These are phyloP conservation scores for Moricandia moricandioides DNA, from an alignment of 345 rosid genomes.

Conservation along the genomic window DNA sequence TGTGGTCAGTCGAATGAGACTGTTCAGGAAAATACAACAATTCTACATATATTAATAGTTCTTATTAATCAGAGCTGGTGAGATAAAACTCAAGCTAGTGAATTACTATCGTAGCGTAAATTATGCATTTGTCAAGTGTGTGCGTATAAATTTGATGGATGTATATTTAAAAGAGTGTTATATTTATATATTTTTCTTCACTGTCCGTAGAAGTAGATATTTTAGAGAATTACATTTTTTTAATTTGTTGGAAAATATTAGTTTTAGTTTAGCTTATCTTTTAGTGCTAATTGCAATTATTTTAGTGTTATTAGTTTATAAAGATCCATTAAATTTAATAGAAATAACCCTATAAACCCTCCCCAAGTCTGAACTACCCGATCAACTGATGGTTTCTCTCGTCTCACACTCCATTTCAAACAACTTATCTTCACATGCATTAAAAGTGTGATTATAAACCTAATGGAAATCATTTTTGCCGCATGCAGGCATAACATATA, in stretches of 20 bases:
- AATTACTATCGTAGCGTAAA: neutral
- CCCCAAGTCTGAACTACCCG: neutral
- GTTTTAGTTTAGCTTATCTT: neutral
- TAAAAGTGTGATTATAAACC: too few species aligned
- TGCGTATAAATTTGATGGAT: neutral
- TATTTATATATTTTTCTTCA: neutral
- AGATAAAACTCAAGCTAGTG: neutral
- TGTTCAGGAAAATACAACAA: slow-evolving; percentile 9
- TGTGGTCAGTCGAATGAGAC: slow-evolving; percentile 41
- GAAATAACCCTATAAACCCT: neutral
- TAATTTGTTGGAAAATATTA: neutral
- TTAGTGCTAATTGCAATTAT: neutral
- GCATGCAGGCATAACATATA: neutral
- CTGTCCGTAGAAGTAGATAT: neutral
- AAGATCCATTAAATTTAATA: neutral
- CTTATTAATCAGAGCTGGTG: neutral
- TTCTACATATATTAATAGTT: neutral
- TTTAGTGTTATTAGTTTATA: neutral
- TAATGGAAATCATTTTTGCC: neutral
- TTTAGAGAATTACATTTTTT: neutral
- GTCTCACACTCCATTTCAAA: neutral
- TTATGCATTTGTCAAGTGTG: neutral
- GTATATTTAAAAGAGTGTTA: neutral
- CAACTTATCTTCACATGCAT: neutral
- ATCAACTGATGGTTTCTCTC: neutral